These are phyloP conservation scores for Wickerhamiella galacta DNA, from an alignment of 805 yeast genomes.

Conservation along the genomic window DNA sequence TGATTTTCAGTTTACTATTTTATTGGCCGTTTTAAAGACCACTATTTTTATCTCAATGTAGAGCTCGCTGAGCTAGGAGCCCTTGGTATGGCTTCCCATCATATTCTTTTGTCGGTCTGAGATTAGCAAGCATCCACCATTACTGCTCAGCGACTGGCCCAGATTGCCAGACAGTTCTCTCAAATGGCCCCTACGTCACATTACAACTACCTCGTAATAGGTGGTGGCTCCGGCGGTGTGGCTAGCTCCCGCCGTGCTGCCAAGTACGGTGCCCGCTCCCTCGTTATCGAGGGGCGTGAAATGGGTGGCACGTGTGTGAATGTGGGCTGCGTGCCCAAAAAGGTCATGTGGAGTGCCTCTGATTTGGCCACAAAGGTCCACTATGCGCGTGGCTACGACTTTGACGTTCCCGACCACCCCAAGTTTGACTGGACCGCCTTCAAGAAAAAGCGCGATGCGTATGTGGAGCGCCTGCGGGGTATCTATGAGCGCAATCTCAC, in stretches of 20 bases:
- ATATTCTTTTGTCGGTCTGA: too few species aligned
- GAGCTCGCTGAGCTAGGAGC: too few species aligned
- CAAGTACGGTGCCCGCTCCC: constrained; percentile 68
- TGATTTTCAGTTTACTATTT: too few species aligned
- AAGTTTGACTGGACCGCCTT: constrained; percentile 70
- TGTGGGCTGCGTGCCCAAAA: constrained; percentile 98
- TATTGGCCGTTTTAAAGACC: too few species aligned
- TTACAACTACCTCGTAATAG: constrained; percentile 85
- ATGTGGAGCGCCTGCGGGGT: constrained; percentile 72
- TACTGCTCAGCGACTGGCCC: too few species aligned
- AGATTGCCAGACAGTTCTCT: constrained; percentile 5
- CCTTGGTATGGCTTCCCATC: too few species aligned
- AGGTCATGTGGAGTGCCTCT: constrained; percentile 96
- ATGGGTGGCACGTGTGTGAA: constrained; percentile 98
- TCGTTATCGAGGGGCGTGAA: constrained; percentile 59
- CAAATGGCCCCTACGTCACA: constrained; percentile 46
- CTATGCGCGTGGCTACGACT: constrained; percentile 73
- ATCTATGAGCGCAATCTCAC: constrained; percentile 77
- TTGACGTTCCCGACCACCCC: constrained; percentile 38
- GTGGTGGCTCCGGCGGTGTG: constrained; percentile 99
- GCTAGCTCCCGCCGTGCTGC: constrained; percentile 98
- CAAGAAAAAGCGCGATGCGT: constrained; percentile 84
- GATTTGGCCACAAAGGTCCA: constrained; percentile 64
- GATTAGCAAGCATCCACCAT: too few species aligned
- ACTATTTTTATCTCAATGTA: too few species aligned